Base-by-base conservation (phyloP, 495 filamentous ascomycete species). In the Talaromyces liani region DNA sequence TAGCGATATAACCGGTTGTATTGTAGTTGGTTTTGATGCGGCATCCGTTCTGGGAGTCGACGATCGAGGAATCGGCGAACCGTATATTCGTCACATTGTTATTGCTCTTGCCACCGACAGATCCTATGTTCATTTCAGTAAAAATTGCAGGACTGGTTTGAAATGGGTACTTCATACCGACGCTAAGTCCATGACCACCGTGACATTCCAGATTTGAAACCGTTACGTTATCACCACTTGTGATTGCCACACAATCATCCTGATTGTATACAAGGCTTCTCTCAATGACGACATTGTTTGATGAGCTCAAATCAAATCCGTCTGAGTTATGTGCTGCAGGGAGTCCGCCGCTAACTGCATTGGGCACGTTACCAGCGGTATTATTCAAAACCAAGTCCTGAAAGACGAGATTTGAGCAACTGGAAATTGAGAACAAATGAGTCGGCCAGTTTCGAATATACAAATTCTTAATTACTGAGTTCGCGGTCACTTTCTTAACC, bases 11-110 rank as follows among this genome's bases (percentile, higher is more conserved):
- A 56, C 78, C 78, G 14, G 77, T 79, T 4, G 73, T 79, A 49
- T 70, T 70, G 55, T 67, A 72, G 69, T 79, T 80, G 31, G 73
- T 72, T 70, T 82, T 82, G 68, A 82, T 82, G 34, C 79, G 73
- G 45, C 71, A 67, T 0, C 78, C 79, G 63, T 80, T 80, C 54
- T 70, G 25, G 51, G 65, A 70, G 61, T 39, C 12, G 34, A 39
- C 12, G 10, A 39, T 39, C 34, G 34, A 39, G 34, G 34, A 39
- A 39, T 39, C 34, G 34, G 34, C 34, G 12, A 39, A 39, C 12
- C 12, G 34, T 39, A 39, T 14, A 39, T 39, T 39, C 34, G 34
- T 39, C 34, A 39, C 34, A 39, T 39, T 14, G 12, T 39, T 39
- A 10, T 14, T 39, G 34, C 34, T 39, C 34, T 39, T 39, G 34